Evolutionary conservation across 306 rosid species (phyloP), one percentile per base, ranked within the genome.

Genomic region (Corylus heterophylla): DNA sequence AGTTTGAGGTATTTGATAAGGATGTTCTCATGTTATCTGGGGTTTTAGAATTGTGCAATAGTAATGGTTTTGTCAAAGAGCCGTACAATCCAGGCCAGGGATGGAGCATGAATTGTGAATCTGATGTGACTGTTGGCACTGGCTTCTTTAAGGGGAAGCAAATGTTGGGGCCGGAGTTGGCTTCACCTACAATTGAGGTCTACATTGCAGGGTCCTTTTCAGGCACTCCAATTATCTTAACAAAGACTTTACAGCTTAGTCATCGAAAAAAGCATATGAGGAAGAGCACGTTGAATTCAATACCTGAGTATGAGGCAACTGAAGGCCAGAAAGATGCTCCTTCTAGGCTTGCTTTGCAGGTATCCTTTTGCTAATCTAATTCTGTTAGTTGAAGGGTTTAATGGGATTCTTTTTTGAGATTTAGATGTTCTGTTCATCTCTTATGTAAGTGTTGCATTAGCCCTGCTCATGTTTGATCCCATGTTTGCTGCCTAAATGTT

Each of bases 161-260:
- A 20, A 79, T 74, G 54, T 45, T 77, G 76, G 84, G 79, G 73
- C 78, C 79, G 17, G 93, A 88, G 42, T 77, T 89, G 62, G 73
- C 78, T 78, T 81, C 85, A 7, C 88, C 94, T 0, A 85, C 86
- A 48, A 80, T 91, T 74, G 98, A 93, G 86, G 97, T 93, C 82
- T 93, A 91, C 83, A 85, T 93, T 35, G 87, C 98, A 0, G 97
- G 94, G 45, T 88, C 98, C 70, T 91, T 90, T 79, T 78, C 7
- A 8, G 81, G 93, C 50, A 86, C 85, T 82, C 98, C 98, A 70
- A 88, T 89, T 55, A 93, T 93, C 83, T 77, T 93, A 73, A 93
- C 93, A 7, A 91, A 88, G 80, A 86, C 89, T 67, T 35, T 89
- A 81, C 90, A 74, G 52, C 90, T 88, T 50, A 67, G 79, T 81